These are phyloP conservation scores for Flagelloscypha sp. DNA, from an alignment of 768 basidiomycete species.

Conservation along the genomic window DNA sequence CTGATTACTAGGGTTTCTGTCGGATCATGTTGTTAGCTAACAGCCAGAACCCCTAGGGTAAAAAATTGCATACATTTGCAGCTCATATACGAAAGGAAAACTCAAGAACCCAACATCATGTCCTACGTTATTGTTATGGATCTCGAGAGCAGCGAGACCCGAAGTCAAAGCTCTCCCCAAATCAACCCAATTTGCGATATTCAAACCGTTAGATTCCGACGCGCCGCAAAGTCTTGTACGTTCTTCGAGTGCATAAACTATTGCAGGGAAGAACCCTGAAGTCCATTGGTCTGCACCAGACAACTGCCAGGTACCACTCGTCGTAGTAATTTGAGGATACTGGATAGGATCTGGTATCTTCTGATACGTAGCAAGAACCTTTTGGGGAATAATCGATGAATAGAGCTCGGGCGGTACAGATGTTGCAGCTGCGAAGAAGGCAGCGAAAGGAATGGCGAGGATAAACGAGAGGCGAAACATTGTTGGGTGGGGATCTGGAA, in stretches of 20 bases:
- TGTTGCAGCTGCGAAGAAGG: slow-evolving; percentile 10
- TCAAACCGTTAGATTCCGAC: slow-evolving; percentile 26
- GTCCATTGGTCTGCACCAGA: slow-evolving; percentile 57
- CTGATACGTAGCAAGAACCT: slow-evolving; percentile 49
- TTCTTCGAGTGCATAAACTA: slow-evolving; percentile 50
- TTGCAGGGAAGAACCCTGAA: slow-evolving; percentile 58
- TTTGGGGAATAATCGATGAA: slow-evolving; percentile 49
- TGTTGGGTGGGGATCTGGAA: no score
- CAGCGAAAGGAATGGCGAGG: no score
- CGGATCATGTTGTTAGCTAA: neutral
- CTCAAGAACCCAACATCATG: slow-evolving; percentile 71
- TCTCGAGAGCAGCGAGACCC: slow-evolving; percentile 44
- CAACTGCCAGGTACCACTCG: slow-evolving; percentile 41
- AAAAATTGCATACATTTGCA: slow-evolving; percentile 25
- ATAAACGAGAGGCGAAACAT: no score
- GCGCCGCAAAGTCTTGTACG: slow-evolving; percentile 41
- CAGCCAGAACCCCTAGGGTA: neutral
- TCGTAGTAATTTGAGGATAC: slow-evolving; percentile 55
- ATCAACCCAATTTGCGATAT: slow-evolving; percentile 46
- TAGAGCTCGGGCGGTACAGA: slow-evolving; percentile 42
- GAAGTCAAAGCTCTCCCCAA: slow-evolving; percentile 45
- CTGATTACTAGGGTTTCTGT: slow-evolving; percentile 47
- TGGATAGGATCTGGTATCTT: slow-evolving; percentile 31
- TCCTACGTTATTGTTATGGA: slow-evolving; percentile 35
- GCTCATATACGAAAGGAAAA: slow-evolving; percentile 58